Evolutionary conservation across 108 stramenopile species (phyloP).

Genomic region (Pseudonitzschia pungens): DNA sequence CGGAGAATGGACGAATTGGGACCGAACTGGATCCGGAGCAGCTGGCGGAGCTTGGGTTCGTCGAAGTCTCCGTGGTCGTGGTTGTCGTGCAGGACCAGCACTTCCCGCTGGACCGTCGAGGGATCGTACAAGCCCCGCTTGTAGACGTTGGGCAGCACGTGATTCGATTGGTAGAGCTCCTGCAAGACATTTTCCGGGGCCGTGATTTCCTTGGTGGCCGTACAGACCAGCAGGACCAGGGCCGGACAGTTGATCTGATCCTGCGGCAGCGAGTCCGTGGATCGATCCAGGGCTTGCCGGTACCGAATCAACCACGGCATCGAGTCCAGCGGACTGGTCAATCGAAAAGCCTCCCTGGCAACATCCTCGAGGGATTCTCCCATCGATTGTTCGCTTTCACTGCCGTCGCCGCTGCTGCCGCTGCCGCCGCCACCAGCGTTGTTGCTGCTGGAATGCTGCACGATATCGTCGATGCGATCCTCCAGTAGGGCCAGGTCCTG

Average conservation of each 20-base stretch:
- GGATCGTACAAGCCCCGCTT: slow-evolving; percentile 71
- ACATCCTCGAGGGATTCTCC: slow-evolving; percentile 50
- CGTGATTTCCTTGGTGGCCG: slow-evolving; percentile 40
- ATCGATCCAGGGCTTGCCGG: slow-evolving; percentile 67
- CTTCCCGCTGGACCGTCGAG: slow-evolving; percentile 58
- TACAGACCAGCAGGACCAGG: slow-evolving; percentile 46
- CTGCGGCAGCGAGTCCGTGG: slow-evolving; percentile 55
- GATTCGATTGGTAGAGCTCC: slow-evolving; percentile 40
- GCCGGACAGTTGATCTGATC: slow-evolving; percentile 50
- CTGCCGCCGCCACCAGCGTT: too few species aligned
- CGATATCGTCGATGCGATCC: slow-evolving; percentile 58
- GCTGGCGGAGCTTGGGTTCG: slow-evolving; percentile 23
- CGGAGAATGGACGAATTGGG: slow-evolving; percentile 56
- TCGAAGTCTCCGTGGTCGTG: slow-evolving; percentile 31
- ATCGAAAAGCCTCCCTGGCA: slow-evolving; percentile 59
- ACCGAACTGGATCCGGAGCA: slow-evolving; percentile 66
- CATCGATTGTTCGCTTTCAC: background rate
- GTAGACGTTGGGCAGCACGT: slow-evolving; percentile 66
- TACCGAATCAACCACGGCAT: slow-evolving; percentile 71
- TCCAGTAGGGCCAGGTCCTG: slow-evolving; percentile 64
- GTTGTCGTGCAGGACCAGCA: slow-evolving; percentile 79
- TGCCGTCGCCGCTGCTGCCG: too few species aligned
- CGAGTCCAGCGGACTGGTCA: slow-evolving; percentile 53
- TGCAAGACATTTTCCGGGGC: slow-evolving; percentile 42
- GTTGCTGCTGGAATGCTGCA: slow-evolving; percentile 35